phyloP scores from a whole-genome alignment of 148 eudicot species.

The Fagopyrum esculentum region DNA sequence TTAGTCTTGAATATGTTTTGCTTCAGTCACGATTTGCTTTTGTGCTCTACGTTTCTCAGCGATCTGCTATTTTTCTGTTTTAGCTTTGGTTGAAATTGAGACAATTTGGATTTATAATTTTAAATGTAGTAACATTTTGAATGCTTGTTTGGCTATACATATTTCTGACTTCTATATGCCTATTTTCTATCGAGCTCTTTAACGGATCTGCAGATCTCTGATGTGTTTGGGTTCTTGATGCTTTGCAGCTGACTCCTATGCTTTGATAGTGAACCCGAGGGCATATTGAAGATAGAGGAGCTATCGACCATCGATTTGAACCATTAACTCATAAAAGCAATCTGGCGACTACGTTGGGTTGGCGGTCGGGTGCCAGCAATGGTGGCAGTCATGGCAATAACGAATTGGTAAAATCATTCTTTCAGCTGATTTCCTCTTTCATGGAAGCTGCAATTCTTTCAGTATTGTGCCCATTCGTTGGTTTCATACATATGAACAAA shows the following conservation, averaged over 20 bases:
- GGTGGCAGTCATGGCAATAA: conserved; percentile 50
- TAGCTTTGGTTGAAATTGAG: not conserved
- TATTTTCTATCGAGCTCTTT: not conserved
- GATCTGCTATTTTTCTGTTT: not conserved
- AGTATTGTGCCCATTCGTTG: conserved; percentile 12
- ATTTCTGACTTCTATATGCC: not conserved
- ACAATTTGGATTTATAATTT: not conserved
- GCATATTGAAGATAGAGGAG: conserved; percentile 7
- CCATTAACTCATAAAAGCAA: not conserved
- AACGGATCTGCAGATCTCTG: not conserved
- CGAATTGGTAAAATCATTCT: conserved; percentile 51
- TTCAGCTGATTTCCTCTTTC: not conserved
- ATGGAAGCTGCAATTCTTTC: not conserved
- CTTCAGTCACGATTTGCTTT: too few species aligned
- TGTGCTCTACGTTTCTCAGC: not conserved
- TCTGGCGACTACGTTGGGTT: conserved; percentile 69
- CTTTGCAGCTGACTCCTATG: conserved; percentile 21
- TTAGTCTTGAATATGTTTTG: too few species aligned
- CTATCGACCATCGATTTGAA: not conserved
- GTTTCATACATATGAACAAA: not conserved
- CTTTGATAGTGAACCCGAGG: conserved; percentile 20
- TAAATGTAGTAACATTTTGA: not conserved
- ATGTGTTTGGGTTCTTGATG: not conserved
- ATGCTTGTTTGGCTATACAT: not conserved
- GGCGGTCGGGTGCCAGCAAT: conserved; percentile 62